phyloP scores from a whole-genome alignment of 139 green algal genomes.

The Auxenochlorella protothecoides region DNA sequence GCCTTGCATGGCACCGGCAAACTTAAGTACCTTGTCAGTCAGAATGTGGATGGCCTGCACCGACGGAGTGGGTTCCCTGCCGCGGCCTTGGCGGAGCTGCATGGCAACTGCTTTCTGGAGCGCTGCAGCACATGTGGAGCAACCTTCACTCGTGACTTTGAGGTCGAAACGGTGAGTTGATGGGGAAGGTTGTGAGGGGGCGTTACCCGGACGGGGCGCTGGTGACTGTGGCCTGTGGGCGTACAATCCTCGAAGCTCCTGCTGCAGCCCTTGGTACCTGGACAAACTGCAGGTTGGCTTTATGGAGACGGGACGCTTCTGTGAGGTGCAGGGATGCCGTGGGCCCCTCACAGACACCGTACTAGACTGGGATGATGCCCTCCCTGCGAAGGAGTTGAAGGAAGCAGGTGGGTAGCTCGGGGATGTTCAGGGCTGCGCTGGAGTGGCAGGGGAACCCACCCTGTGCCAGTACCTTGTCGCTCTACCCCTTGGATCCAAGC shows the following conservation, averaged over 20 bases:
- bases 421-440: too few species aligned
- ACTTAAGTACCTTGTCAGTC: slow-evolving; percentile 45
- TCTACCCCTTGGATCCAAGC: too few species aligned
- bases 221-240: too few species aligned
- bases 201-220: too few species aligned
- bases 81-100: slow-evolving; percentile 75
- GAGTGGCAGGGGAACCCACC: too few species aligned
- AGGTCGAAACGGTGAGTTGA: slow-evolving; percentile 67
- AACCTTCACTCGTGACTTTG: slow-evolving; percentile 86
- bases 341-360: slow-evolving; percentile 61
- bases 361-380: slow-evolving; percentile 77
- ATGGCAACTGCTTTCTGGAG: slow-evolving; percentile 94
- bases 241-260: background rate
- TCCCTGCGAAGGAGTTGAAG: too few species aligned
- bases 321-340: slow-evolving; percentile 39
- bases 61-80: slow-evolving; percentile 62
- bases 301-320: slow-evolving; percentile 67
- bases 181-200: too few species aligned
- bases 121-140: slow-evolving; percentile 35
- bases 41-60: slow-evolving; percentile 90
- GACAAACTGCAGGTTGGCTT: slow-evolving; percentile 60
- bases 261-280: background rate
- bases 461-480: too few species aligned
- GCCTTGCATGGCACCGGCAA: slow-evolving; percentile 39
- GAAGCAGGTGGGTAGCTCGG: too few species aligned